Evolutionary conservation across 2,329 filamentous ascomycete species (phyloP), one percentile per base, ranked within the genome.

Genomic region (Pestalotiopsis sp.): DNA sequence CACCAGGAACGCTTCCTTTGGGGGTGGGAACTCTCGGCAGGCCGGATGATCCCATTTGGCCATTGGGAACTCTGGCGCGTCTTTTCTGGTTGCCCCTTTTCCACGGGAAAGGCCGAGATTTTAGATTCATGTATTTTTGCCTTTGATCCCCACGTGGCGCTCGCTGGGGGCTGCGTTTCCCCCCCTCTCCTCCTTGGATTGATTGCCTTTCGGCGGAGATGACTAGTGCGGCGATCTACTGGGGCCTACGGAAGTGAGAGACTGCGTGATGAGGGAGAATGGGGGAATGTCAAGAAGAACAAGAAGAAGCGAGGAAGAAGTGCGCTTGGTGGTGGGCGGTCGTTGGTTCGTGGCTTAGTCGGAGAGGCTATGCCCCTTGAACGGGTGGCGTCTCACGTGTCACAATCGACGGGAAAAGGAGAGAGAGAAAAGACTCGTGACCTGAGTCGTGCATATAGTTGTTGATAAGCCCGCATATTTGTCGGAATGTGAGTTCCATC

Each of bases 31-130:
- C 45, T 52, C 45, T 52, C 45, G 45, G 45, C 45, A 23, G 45
- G 45, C 45, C 45, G 45, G 45, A 52, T 52, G 45, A 52, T 52
- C 45, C 45, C 45, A 52, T 52, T 52, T 52, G 45, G 45, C 17
- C 17, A 52, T 52, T 52, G 45, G n/a, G 45, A n/a, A 52, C 45
- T 36, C 31, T 36, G 31, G 31, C 31, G 31, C 31, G 31, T 36
- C 45, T 52, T 52, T n/a, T 52, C 31, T 36, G 31, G 31, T n/a
- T 59, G 23, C 57, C 57, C 27, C 23, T 59, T 59, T 36, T 59
- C n/a, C 20, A 36, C 59, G 59, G 59, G 59, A 62, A 62, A 27
- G 59, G 59, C 59, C 59, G 59, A 62, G 59, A 36, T n/a, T 61
- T 61, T 62, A 36, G 27, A 62, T 62, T 62, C 27, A 12, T 11